Evolutionary conservation across 352 stramenopile genomes (phyloP), one percentile per base, ranked within the genome.

Genomic region (Pythium graminicola): DNA sequence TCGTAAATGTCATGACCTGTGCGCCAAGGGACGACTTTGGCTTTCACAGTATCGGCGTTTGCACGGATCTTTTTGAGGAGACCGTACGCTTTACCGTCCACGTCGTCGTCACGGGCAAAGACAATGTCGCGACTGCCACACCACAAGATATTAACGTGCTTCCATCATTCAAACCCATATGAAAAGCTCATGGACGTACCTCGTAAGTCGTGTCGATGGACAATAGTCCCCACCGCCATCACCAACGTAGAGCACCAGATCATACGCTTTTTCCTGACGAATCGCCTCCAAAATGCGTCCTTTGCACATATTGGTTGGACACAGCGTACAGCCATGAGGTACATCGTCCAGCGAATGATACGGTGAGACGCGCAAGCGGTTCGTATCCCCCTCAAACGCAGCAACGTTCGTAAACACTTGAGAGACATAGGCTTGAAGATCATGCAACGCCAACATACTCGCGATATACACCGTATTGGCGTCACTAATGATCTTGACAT

Each of bases 221-320:
- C 81, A 92, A 36, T 81, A 92, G 57, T 92, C 81, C 1, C 81
- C 81, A 0, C 50, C 47, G 23, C 81, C 81, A 57, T 92, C 81
- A 7, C 79, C 81, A 17, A 92, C 64, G 61, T 90, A 92, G 26
- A 92, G 24, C 22, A 92, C 67, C 22, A 66, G 64, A 1, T 72
- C 23, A 40, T 76, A 86, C 0, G 11, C n/a, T 1, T 65, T 63
- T 6, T 59, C 36, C 0, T 10, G 50, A 14, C 66, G 71, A 35
- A 92, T 68, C 2, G 39, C 33, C 13, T 86, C 73, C 22, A 90
- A 50, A 31, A 92, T 88, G 27, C 51, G 51, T 24, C 67, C 82
- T 57, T 93, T 93, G 66, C 82, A 93, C 79, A 93, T 89, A 56
- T 93, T 90, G 24, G 67, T 57, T 0, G 77, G 82, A 17, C 79